Base-by-base conservation (phyloP, 2,329 filamentous ascomycete species). In the Calonectria montana region DNA sequence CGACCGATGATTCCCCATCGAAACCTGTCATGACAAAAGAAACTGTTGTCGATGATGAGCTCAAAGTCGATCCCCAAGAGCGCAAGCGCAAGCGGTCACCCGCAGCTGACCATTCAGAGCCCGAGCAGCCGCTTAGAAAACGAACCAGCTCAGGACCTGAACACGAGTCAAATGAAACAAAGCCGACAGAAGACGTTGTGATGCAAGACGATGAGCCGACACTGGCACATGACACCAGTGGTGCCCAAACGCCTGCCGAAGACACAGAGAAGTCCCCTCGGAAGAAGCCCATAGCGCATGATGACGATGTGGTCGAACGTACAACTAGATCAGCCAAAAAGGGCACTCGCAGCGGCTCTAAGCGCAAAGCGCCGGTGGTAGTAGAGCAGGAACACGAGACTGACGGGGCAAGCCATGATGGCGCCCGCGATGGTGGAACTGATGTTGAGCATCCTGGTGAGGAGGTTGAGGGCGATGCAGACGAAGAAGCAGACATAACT, bases 401-500 rank as follows among this genome's bases (percentile, higher is more conserved):
- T 41, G 82, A 81, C 63, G 81, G 76, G 21, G 82, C 83, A 18
- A 74, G 72, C 43, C 79, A 80, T 67, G 81, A 81, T n/a, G 82
- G 81, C 29, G 74, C 76, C n/a, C 75, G 77, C 27, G 82, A 84
- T n/a, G 74, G 76, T 8, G 82, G 81, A 25, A 86, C 85, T 50
- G 86, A 88, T 62, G 80, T 82, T 25, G 83, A 87, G 23, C 82
- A 82, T 27, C 86, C 86, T 31, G 89, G 87, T 57, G 92, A 88
- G 31, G 89, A 91, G 43, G 84, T 81, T 57, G 89, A 91, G 68
- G 84, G 85, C 75, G 90, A 91, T 76, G 84, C 86, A 67, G 89
- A 91, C 73, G 90, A 91, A 72, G 91, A 92, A 74, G 85, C 87
- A 3, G 91, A 92, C 74, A 87, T 85, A 59, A 88, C 86, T 23